phyloP scores from a whole-genome alignment of 345 rosid species.

The Capsella bursapastoris region DNA sequence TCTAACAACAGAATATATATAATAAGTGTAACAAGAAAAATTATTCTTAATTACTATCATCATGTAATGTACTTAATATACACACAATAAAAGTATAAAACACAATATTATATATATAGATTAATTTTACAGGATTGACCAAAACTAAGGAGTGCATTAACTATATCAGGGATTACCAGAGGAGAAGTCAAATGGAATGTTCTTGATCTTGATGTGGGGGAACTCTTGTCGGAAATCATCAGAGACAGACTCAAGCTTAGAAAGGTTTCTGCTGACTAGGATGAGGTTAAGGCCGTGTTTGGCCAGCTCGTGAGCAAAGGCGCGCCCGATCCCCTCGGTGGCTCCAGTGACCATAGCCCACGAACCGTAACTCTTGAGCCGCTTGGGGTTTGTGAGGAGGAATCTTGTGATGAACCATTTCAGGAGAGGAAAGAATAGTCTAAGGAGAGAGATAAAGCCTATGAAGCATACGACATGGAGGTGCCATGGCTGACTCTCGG shows the following conservation, averaged over 20 bases:
- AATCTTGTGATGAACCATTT: conserved; percentile 53
- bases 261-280: conserved; percentile 64
- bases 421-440: conserved; percentile 48
- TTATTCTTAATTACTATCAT: conserved; percentile 1
- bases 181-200: conserved; percentile 63
- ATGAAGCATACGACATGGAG: conserved; percentile 54
- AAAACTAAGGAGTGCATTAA: conserved; percentile 3
- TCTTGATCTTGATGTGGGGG: conserved; percentile 50
- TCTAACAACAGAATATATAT: background rate
- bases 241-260: conserved; percentile 56
- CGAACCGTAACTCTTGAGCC: conserved; percentile 67
- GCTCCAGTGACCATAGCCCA: conserved; percentile 94
- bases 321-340: conserved; percentile 86
- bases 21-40: background rate
- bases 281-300: conserved; percentile 65
- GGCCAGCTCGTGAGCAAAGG: conserved; percentile 70
- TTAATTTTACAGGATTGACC: conserved; percentile 10
- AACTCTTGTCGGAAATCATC: conserved; percentile 48
- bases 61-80: background rate
- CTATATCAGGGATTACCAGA: conserved; percentile 21
- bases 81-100: background rate
- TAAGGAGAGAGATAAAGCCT: conserved; percentile 58
- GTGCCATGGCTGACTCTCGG: conserved; percentile 38
- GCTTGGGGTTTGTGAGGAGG: conserved; percentile 53
- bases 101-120: background rate